phyloP scores from a whole-genome alignment of 2,329 filamentous ascomycete species.

The Aspergillus sp. region DNA sequence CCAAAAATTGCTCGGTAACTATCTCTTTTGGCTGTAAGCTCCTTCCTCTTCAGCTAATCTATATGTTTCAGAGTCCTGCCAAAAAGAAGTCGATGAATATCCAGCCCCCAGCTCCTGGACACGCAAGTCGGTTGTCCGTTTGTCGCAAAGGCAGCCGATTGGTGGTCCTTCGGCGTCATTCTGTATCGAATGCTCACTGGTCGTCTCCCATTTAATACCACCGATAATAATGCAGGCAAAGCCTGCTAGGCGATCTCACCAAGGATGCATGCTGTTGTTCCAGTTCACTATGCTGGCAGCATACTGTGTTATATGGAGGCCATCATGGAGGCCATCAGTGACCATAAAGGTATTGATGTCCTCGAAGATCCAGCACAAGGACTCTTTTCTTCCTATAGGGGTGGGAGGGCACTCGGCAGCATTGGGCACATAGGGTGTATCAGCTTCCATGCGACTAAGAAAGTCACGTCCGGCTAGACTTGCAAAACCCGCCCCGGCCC shows the following conservation, averaged over 20 bases:
- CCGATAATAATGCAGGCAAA: constrained; percentile 4
- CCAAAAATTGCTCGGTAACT: too few species aligned
- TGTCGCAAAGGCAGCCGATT: too few species aligned
- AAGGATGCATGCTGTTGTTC: constrained; percentile 7
- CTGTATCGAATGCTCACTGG: too few species aligned
- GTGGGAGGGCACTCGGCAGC: constrained; percentile 6
- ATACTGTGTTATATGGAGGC: constrained; percentile 9
- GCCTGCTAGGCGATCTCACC: constrained; percentile 6
- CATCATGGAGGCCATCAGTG: constrained; percentile 4
- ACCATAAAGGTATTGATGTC: constrained; percentile 3
- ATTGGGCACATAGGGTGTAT: constrained; percentile 12
- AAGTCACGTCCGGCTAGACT: constrained; percentile 9
- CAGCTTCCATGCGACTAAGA: constrained; percentile 12
- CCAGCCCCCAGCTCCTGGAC: too few species aligned
- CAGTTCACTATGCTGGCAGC: constrained; percentile 11
- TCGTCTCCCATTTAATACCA: too few species aligned
- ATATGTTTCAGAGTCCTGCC: too few species aligned
- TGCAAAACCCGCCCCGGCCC: too few species aligned
- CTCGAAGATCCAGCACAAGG: constrained; percentile 11
- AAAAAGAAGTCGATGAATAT: too few species aligned
- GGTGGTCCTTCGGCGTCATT: too few species aligned
- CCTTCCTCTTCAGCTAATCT: too few species aligned
- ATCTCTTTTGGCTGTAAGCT: too few species aligned
- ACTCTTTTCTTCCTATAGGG: constrained; percentile 5
- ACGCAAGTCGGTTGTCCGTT: too few species aligned